Base-by-base conservation (phyloP, 2,329 filamentous ascomycete species). In the Aspergillus sp. region DNA sequence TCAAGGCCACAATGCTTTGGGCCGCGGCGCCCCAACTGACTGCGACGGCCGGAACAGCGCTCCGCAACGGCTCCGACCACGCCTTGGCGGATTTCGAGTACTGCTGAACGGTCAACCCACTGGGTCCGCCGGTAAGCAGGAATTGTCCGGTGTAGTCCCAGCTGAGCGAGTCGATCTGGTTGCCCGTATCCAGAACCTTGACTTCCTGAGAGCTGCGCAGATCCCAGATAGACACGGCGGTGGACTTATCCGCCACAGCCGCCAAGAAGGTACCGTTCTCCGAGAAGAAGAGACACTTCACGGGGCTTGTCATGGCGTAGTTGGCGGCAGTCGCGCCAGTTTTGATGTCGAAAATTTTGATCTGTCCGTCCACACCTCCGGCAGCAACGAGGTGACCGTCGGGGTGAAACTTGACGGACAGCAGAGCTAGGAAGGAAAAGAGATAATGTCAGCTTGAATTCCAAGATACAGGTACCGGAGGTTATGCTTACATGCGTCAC, bases 141-240 rank as follows among this genome's bases (percentile, higher is more conserved):
- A 90, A 99, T 77, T 97, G 94, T 49, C 93, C 94, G 6, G 91
- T 95, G 80, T 96, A 97, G 73, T 99, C 95, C 93, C 93, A 99
- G 52, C 84, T 83, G 64, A 97, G 82, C 46, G 85, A 87, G 62
- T 90, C 85, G 52, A 96, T 86, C n/a, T 86, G 82, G 62, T 87
- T 88, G 57, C 92, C 94, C 50, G 90, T 88, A 65, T 97, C 92
- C 46, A 99, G 82, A n/a, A 90, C 86, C 82, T 96, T 96, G 72
- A 88, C 87, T 69, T 87, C 85, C 5, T 88, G 88, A 18, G 90
- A 87, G 78, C 96, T 97, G 68, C 95, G 89, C 61, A 99, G 83
- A 75, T 98, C 94, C 82, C 96, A 98, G 56, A 98, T 87, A 10
- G 90, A 90, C 42, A 96, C 88, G 24, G 83, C 88, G 22, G 87